Conservation (phyloP, 768 basidiomycete genomes). For the Boletus reticuloceps region DNA sequence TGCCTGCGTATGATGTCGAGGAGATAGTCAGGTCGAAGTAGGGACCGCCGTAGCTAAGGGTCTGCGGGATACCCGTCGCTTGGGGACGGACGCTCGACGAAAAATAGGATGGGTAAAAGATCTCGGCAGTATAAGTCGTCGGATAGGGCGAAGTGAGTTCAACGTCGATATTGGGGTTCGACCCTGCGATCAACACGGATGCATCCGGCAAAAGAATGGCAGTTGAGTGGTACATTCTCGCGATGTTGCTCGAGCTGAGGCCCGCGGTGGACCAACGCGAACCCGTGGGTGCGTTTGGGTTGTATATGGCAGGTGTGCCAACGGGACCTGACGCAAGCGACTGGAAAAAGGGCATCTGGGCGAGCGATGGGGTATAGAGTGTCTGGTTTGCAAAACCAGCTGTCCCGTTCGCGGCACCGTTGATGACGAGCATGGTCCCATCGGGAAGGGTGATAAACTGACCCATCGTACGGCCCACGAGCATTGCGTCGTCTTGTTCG, state of each 20-base stretch:
- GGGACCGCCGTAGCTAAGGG: slow-evolving; percentile 78
- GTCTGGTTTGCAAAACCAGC: slow-evolving; percentile 76
- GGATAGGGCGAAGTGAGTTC: slow-evolving; percentile 60
- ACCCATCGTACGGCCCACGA: slow-evolving; percentile 82
- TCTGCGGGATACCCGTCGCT: slow-evolving; percentile 68
- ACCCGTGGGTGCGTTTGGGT: slow-evolving; percentile 70
- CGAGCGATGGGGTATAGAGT: slow-evolving; percentile 38
- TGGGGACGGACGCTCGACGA: slow-evolving; percentile 62
- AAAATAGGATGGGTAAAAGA: slow-evolving; percentile 93
- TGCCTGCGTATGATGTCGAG: slow-evolving; percentile 60
- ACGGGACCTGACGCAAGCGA: slow-evolving; percentile 81
- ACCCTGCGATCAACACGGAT: slow-evolving; percentile 85
- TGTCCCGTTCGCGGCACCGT: slow-evolving; percentile 83
- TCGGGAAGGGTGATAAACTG: slow-evolving; percentile 85
- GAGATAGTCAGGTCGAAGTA: slow-evolving; percentile 76
- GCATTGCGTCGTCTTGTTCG: slow-evolving; percentile 72
- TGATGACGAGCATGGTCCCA: slow-evolving; percentile 74
- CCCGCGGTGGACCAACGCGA: slow-evolving; percentile 71
- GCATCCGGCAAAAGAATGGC: slow-evolving; percentile 88
- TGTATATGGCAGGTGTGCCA: slow-evolving; percentile 77
- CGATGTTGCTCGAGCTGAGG: slow-evolving; percentile 57
- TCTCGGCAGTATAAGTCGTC: slow-evolving; percentile 79
- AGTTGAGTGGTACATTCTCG: slow-evolving; percentile 88
- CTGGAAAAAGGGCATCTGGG: slow-evolving; percentile 65
- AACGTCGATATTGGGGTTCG: slow-evolving; percentile 90